Base-by-base conservation (phyloP, 805 yeast species). In the Candida loeiensis region DNA sequence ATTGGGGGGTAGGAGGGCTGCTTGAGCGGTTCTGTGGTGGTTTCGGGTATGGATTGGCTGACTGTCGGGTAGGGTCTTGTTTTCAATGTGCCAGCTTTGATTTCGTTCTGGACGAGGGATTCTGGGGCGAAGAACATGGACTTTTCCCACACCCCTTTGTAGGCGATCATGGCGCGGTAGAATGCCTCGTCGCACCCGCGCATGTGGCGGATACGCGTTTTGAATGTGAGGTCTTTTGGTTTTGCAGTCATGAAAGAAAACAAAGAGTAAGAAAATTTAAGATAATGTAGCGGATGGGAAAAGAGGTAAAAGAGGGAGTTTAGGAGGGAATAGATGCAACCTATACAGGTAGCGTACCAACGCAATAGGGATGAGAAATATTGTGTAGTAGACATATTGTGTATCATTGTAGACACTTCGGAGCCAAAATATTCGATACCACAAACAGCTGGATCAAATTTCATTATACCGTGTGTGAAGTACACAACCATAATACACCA, bases 101-200 rank as follows among this genome's bases (percentile, higher is more conserved):
- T 36, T 17, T 42, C 34, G 11, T 31, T 40, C 28, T 48, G 39
- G 14, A 71, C 43, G 36, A 54, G 45, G 4, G 56, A 47, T 27
- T 63, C 59, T 20, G 67, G 62, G 50, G 77, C 54, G 48, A 58
- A 61, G 44, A 79, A 79, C 27, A 76, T 45, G 19, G 64, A 57
- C 1, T 57, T 56, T 25, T 76, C 78, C 78, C 83, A 81, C 3
- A 58, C 60, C 13, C 63, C 66, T 43, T 82, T 73, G 26, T 71
- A 64, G 17, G 66, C 56, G 3, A 76, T 58, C 2, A 76, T 57
- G 13, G 58, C 55, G 8, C 73, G 56, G 30, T 76, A 64, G 37
- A 67, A 67, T 1, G 55, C 55, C 26, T 65, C 68, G 47, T 77
- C 71, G 19, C 59, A 51, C 0, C 90, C 90, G 53, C 70, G 80